Evolutionary conservation across 2,329 filamentous ascomycete species (phyloP), one percentile per base, ranked within the genome.

Genomic region (Cladosporium cucumerinum): DNA sequence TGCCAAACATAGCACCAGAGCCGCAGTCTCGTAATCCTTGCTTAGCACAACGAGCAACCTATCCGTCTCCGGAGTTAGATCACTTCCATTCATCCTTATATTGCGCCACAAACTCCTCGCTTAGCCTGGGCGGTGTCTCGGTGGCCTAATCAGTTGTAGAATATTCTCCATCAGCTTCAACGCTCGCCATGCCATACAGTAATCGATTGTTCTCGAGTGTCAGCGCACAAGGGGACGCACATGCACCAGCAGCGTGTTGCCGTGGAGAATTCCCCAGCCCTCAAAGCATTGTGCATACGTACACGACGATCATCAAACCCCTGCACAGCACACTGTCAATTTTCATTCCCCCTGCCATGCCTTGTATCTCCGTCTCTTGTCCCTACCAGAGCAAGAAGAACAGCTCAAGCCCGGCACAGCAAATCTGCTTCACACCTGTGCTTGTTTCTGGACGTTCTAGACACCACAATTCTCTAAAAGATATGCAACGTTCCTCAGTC

Each of bases 21-120:
- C 59, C 48, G 48, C 28, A 32, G 60, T 62, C 60, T 62, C 60
- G 60, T 62, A 46, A 23, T 51, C 48, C 60, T 43, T 43, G 60
- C 60, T 62, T 62, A 62, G 60, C 60, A 52, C 60, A 61, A 55
- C 60, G 60, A 46, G 49, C 60, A 30, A 32, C 60, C 60, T 52
- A 52, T 55, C 60, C 60, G 60, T n/a, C 49, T 55, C 60, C 60
- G 49, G 23, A 62, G 60, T 25, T 34, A 62, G 51, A 54, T 61
- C 49, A 43, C 34, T 46, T 2, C 23, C 60, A 32, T 23, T 36
- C 34, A 55, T 62, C 60, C 60, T 52, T 62, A 62, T 62, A 55
- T 43, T 62, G 25, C 60, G 60, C 60, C 49, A 62, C 49, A n/a
- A 25, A 30, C 32, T 34, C 18, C 46, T 62, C 59, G 32, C 7